Conservation (phyloP, 305 asterid genomes). For the Plantago coronopus region DNA sequence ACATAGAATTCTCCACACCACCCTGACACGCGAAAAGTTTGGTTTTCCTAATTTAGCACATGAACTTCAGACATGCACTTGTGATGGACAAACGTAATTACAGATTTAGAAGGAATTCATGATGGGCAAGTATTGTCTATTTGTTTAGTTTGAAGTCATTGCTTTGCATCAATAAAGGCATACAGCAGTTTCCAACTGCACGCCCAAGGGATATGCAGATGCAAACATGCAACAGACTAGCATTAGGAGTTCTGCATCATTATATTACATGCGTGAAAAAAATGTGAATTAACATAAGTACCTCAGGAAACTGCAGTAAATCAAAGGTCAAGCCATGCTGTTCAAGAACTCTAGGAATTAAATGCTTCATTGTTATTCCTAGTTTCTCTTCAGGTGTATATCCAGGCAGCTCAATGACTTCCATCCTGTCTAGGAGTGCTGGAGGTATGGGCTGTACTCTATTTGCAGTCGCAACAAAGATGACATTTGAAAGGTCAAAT, state of each 20-base stretch:
- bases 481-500: slow-evolving; percentile 92
- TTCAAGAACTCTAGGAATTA: slow-evolving; percentile 94
- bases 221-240: not conserved
- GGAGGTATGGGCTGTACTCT: slow-evolving; percentile 94
- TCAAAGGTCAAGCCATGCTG: slow-evolving; percentile 91
- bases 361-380: slow-evolving; percentile 79
- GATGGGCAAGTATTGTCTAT: not conserved
- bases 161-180: slow-evolving; percentile 12
- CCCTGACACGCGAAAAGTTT: no score
- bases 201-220: slow-evolving; percentile 16
- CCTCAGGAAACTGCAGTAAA: slow-evolving; percentile 98
- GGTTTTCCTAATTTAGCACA: no score
- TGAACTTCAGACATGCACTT: no score
- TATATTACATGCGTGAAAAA: slow-evolving; percentile 20
- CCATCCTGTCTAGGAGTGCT: slow-evolving; percentile 95
- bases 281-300: slow-evolving; percentile 32
- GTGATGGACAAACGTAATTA: not conserved
- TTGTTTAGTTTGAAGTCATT: not conserved
- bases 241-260: slow-evolving; percentile 20
- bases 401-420: slow-evolving; percentile 97
- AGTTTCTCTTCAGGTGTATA: slow-evolving; percentile 98
- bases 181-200: slow-evolving; percentile 11
- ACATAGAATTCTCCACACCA: no score
- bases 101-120: not conserved
- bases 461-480: slow-evolving; percentile 98